Evolutionary conservation across 2,329 filamentous ascomycete species (phyloP).

Genomic region (Stenocarpella maydis): DNA sequence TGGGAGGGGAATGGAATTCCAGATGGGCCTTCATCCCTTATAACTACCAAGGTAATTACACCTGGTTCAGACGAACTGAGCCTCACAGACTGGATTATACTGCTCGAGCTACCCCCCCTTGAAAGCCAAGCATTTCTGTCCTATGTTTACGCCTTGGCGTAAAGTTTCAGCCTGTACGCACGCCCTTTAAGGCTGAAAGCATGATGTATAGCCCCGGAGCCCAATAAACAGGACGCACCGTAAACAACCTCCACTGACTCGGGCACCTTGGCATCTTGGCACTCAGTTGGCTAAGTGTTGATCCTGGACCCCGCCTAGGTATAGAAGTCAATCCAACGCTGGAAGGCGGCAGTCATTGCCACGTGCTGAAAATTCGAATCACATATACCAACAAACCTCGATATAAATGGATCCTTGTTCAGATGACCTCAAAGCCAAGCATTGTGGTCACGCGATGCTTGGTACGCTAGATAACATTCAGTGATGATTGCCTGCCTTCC

Average conservation of each 20-base stretch:
- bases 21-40: not conserved
- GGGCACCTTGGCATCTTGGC: too few species aligned
- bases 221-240: not conserved
- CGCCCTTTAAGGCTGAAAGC: not conserved
- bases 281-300: not conserved
- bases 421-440: not conserved
- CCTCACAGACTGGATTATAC: not conserved
- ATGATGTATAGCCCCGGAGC: not conserved
- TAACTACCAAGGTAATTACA: not conserved
- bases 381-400: not conserved
- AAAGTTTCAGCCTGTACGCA: not conserved
- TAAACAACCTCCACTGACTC: not conserved
- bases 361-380: not conserved
- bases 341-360: not conserved
- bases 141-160: slow-evolving; percentile 1
- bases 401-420: not conserved
- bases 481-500: not conserved
- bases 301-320: not conserved
- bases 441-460: not conserved
- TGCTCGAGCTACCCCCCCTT: not conserved
- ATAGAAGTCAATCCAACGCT: too few species aligned
- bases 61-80: not conserved
- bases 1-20: not conserved
- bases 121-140: slow-evolving; percentile 10
- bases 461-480: not conserved